These are phyloP conservation scores for Pythium coloratum DNA, from an alignment of 352 stramenopile genomes.

Conservation along the genomic window DNA sequence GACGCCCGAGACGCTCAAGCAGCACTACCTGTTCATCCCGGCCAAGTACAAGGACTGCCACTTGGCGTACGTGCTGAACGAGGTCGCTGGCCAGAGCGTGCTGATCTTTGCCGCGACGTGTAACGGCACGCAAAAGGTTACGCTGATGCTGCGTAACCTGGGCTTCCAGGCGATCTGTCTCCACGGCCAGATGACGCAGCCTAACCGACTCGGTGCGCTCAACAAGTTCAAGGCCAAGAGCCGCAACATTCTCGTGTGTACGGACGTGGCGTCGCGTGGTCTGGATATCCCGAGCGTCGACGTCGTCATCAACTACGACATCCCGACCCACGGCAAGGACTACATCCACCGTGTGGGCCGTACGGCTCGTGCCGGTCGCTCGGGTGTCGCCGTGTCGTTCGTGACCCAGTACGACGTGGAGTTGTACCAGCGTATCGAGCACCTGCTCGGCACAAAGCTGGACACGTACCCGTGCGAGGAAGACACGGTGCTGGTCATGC, in stretches of 20 bases:
- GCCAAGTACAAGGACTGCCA: slow-evolving; percentile 99
- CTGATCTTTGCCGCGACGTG: slow-evolving; percentile 99
- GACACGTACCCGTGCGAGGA: slow-evolving; percentile 87
- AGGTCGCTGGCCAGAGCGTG: slow-evolving; percentile 96
- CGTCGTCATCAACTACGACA: slow-evolving; percentile 99
- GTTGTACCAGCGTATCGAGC: slow-evolving; percentile 97
- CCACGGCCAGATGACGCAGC: slow-evolving; percentile 98
- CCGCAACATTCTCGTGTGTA: slow-evolving; percentile 88
- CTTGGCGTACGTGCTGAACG: slow-evolving; percentile 98
- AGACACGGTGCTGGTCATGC: slow-evolving; percentile 95
- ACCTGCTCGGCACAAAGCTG: slow-evolving; percentile 85
- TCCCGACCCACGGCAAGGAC: slow-evolving; percentile 98
- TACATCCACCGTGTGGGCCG: slow-evolving; percentile 99
- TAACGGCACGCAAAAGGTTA: slow-evolving; percentile 95
- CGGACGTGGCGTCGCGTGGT: slow-evolving; percentile 89
- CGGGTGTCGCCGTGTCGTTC: slow-evolving; percentile 95
- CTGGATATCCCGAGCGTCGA: slow-evolving; percentile 98
- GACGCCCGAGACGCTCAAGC: slow-evolving; percentile 96
- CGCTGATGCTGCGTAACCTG: slow-evolving; percentile 97
- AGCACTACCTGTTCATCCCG: slow-evolving; percentile 99
- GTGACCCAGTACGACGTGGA: slow-evolving; percentile 99
- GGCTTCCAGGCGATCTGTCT: slow-evolving; percentile 98
- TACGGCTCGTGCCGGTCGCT: slow-evolving; percentile 95
- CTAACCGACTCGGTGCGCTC: slow-evolving; percentile 95
- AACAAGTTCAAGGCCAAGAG: slow-evolving; percentile 97